Evolutionary conservation across 306 rosid genomes (phyloP), one percentile per base, ranked within the genome.

Genomic region (Crataegus laevigata): DNA sequence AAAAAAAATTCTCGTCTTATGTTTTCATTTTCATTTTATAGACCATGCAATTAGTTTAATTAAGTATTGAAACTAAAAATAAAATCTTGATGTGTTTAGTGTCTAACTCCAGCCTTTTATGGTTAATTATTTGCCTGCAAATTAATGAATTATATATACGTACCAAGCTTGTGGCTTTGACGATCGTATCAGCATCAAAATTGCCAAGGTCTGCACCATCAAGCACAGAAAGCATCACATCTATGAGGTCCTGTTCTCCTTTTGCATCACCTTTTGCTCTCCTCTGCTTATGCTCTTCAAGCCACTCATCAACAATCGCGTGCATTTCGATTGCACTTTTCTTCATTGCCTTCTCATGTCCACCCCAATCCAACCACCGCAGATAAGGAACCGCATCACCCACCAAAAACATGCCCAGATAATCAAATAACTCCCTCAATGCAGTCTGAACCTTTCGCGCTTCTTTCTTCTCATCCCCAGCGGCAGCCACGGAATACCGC

Each of bases 281-380:
- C 38, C 3, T 77, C 26, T 71, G 40, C 68, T 51, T 74, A 38
- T 80, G 84, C 69, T 81, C 81, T 19, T 52, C 57, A 21, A 81
- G 2, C 79, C 88, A 81, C 51, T 21, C 68, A 5, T 0, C 67
- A 42, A 54, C 8, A 36, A 75, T 11, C 0, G 15, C 3, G 8
- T 84, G 74, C 69, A 84, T 1, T 9, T 55, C 72, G 25, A 61
- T 75, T 3, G 69, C 78, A 2, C 36, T 65, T 8, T 64, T 68
- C 63, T 74, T 80, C 83, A 78, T 78, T 2, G 36, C 75, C 40
- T 79, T 84, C 79, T 81, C 47, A 24, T 77, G 11, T 4, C 87
- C 87, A 6, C 85, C 83, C 14, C 78, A 65, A 51, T 84, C 87
- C 58, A 81, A 70, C 83, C 82, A 78, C 42, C 69, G 63, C 8